Evolutionary conservation across 1,284 basidiomycete species (phyloP).

Genomic region (Thelephora terrestris): DNA sequence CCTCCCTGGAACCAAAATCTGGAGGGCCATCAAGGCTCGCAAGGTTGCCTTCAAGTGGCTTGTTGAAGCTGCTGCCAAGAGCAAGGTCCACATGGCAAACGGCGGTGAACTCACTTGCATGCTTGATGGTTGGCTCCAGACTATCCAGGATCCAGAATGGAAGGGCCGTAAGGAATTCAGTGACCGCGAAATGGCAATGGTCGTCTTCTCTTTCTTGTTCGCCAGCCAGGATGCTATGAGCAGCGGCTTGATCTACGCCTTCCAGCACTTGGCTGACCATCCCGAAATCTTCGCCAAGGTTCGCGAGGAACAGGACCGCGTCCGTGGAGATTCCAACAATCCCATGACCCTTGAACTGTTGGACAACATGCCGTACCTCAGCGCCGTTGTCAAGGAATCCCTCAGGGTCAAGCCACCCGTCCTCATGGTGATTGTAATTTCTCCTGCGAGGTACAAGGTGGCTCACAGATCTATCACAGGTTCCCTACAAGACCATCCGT

Average conservation of each 20-base stretch:
- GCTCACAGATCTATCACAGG: constrained; percentile 32
- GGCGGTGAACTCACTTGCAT: constrained; percentile 83
- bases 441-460: neutral
- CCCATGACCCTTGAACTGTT: constrained; percentile 85
- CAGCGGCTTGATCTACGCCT: constrained; percentile 84
- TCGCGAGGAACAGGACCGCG: constrained; percentile 81
- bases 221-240: constrained; percentile 99
- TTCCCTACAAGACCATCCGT: constrained; percentile 88
- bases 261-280: constrained; percentile 93
- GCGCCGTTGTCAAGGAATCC: constrained; percentile 88
- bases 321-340: constrained; percentile 72
- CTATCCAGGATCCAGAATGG: constrained; percentile 60
- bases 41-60: constrained; percentile 85
- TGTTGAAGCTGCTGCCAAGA: constrained; percentile 67
- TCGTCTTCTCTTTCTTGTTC: constrained; percentile 93
- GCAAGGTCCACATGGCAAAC: constrained; percentile 78
- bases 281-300: constrained; percentile 87
- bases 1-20: constrained; percentile 94
- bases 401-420: constrained; percentile 87
- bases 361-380: constrained; percentile 90
- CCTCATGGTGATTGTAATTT: constrained; percentile 59
- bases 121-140: constrained; percentile 86
- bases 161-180: constrained; percentile 84
- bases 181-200: constrained; percentile 94
- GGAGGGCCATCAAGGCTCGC: constrained; percentile 88